Conservation (phyloP, 176 grass and related monocot genomes). For the Eragrostis curvula region DNA sequence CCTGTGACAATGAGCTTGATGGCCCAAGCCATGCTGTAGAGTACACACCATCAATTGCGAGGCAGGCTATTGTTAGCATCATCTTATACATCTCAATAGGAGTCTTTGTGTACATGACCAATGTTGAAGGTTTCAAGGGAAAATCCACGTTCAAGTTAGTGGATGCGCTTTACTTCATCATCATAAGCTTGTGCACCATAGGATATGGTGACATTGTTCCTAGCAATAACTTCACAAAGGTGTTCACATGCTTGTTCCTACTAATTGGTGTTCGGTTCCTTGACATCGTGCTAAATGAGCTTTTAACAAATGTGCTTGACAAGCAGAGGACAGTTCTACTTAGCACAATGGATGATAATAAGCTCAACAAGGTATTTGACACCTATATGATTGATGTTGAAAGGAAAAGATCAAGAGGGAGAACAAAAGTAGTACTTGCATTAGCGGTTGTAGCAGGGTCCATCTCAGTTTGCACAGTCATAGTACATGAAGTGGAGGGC, state of each 20-base stretch:
- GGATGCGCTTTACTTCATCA: slow-evolving; percentile 84
- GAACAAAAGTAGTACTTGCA: slow-evolving; percentile 65
- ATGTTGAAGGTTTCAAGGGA: slow-evolving; percentile 64
- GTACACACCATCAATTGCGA: slow-evolving; percentile 57
- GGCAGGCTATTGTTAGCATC: slow-evolving; percentile 57
- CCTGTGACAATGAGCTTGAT: slow-evolving; percentile 32
- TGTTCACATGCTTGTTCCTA: slow-evolving; percentile 79
- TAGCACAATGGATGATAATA: slow-evolving; percentile 82
- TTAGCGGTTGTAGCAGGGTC: slow-evolving; percentile 52
- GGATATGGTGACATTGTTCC: slow-evolving; percentile 87
- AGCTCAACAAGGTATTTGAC: slow-evolving; percentile 69
- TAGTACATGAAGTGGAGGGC: slow-evolving; percentile 64
- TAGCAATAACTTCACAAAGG: slow-evolving; percentile 66
- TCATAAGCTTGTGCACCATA: slow-evolving; percentile 75
- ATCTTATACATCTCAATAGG: slow-evolving; percentile 71
- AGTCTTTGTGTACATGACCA: slow-evolving; percentile 62
- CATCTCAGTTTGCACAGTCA: slow-evolving; percentile 65
- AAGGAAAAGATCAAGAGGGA: slow-evolving; percentile 72
- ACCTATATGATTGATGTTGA: slow-evolving; percentile 71
- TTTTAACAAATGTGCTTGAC: slow-evolving; percentile 63
- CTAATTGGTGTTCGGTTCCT: slow-evolving; percentile 74
- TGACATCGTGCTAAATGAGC: slow-evolving; percentile 61
- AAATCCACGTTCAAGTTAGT: slow-evolving; percentile 60
- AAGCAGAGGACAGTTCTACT: slow-evolving; percentile 71
- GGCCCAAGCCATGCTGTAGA: slow-evolving; percentile 44